Conservation (phyloP, 2,329 filamentous ascomycete genomes). For the Cordyceps cicadae region DNA sequence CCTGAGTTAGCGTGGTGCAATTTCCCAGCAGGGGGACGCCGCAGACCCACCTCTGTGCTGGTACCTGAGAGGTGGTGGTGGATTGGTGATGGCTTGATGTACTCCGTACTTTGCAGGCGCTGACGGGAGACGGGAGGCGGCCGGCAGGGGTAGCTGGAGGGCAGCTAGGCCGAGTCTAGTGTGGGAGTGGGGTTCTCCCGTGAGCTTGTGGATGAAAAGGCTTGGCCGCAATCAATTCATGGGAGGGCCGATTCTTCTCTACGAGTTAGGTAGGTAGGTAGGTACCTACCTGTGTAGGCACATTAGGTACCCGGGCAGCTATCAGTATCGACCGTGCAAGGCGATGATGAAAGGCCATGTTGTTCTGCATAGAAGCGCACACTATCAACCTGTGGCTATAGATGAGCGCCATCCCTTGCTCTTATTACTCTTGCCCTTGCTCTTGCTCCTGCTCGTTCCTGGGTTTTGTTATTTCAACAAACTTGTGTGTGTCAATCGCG, state of each 20-base stretch:
- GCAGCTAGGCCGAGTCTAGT: not conserved
- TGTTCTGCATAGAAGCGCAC: too few species aligned
- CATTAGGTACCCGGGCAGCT: not conserved
- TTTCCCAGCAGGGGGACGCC: constrained; percentile 2
- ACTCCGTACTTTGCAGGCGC: not conserved
- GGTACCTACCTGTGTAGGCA: too few species aligned
- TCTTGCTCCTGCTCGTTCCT: too few species aligned
- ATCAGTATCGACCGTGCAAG: not conserved
- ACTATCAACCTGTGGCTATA: too few species aligned
- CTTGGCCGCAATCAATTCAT: not conserved
- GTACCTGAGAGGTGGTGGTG: not conserved
- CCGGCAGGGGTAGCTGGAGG: not conserved
- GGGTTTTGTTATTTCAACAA: too few species aligned
- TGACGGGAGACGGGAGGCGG: not conserved
- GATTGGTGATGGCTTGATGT: not conserved
- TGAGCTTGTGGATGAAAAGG: not conserved
- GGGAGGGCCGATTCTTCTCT: too few species aligned
- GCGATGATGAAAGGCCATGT: too few species aligned
- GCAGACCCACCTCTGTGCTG: not conserved
- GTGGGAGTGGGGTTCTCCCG: not conserved
- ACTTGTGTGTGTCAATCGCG: not conserved
- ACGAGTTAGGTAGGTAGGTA: too few species aligned
- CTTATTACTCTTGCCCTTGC: too few species aligned
- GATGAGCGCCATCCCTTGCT: too few species aligned
- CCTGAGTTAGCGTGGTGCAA: constrained; percentile 6